Percentiles rank a stretch among this genome's conserved stretches.
Conservation (phyloP, 2,329 filamentous ascomycete genomes). For the Pestalotiopsis sp. region DNA sequence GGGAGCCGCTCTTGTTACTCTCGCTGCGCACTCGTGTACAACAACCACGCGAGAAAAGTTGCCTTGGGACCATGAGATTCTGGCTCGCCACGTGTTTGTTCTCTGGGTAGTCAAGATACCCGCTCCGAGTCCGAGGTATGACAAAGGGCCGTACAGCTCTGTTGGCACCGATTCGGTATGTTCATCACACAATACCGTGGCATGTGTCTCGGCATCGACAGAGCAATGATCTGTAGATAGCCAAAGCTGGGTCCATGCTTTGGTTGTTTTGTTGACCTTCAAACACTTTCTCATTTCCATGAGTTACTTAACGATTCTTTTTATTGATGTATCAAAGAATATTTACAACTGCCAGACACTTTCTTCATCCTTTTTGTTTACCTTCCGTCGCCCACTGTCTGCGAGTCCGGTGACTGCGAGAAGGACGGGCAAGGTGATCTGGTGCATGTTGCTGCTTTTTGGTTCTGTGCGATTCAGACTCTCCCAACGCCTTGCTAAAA, state of each 20-base stretch:
- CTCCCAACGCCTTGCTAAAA: constrained; percentile 19
- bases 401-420: neutral
- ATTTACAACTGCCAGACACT: constrained; percentile 12
- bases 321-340: constrained; percentile 14
- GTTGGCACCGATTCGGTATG: neutral
- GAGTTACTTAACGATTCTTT: constrained; percentile 7
- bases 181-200: neutral
- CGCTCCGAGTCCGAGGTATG: neutral
- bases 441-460: constrained; percentile 15
- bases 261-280: no score
- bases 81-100: neutral
- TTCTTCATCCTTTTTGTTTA: neutral
- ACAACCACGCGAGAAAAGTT: no score
- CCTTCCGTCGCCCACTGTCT: neutral
- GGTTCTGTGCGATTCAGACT: constrained; percentile 9
- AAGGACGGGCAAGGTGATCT: constrained; percentile 1
- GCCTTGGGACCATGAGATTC: no score
- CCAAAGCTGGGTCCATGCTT: no score
- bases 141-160: neutral
- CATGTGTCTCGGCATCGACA: neutral
- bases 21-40: no score
- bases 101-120: neutral
- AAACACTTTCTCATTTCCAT: neutral
- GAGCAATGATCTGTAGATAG: no score
- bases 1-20: no score